These are phyloP conservation scores for Piper betle DNA, from an alignment of 164 flowering plant genomes.

Conservation along the genomic window DNA sequence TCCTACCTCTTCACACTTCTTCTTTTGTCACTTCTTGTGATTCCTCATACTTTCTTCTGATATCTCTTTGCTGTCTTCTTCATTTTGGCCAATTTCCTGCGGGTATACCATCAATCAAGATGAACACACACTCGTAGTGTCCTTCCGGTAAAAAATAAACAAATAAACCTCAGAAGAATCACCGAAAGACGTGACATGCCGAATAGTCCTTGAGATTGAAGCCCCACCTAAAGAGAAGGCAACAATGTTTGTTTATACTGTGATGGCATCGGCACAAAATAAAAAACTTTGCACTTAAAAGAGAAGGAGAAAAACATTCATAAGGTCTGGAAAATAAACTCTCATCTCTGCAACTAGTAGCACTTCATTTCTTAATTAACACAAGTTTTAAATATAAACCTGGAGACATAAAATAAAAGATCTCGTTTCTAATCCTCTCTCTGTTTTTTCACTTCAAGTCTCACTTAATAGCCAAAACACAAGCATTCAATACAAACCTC, in stretches of 20 bases:
- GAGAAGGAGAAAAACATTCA: background rate
- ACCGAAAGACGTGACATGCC: constrained; percentile 45
- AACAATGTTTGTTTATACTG: background rate
- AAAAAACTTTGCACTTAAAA: background rate
- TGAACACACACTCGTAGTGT: background rate
- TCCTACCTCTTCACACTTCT: background rate
- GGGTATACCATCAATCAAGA: background rate
- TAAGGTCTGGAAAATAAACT: background rate
- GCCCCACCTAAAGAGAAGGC: constrained; percentile 25
- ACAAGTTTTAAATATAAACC: background rate
- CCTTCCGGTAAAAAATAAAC: background rate
- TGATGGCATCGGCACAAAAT: background rate
- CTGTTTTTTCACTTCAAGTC: background rate
- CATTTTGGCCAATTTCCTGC: constrained; percentile 19
- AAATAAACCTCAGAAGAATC: constrained; percentile 31
- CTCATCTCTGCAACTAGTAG: background rate
- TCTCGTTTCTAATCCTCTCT: background rate
- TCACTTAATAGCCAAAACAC: background rate
- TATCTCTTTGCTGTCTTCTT: constrained; percentile 7
- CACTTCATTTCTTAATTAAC: background rate
- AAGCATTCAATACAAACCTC: background rate
- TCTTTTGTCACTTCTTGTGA: constrained; percentile 4
- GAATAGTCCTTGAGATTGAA: constrained; percentile 29
- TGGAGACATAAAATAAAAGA: too few relatives aligned
- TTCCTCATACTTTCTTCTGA: constrained; percentile 10